Percentiles rank a stretch among this genome's conserved stretches.
phyloP scores from a whole-genome alignment of 1,284 basidiomycete species.

The Sporisorium iseilematis-ciliati region DNA sequence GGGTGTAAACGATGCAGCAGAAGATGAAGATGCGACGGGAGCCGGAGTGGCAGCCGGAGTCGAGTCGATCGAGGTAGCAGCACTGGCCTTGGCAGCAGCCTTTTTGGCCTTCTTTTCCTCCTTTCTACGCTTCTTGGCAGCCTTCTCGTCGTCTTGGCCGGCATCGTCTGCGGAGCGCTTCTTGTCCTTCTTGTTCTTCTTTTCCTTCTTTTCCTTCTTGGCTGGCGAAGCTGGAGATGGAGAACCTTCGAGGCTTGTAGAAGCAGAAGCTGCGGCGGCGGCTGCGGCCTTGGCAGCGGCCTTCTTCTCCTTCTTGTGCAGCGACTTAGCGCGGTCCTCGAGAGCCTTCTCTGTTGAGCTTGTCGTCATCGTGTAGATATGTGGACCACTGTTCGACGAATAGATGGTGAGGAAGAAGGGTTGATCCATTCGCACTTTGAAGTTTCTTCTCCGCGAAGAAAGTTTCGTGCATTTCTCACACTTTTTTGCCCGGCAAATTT shows the following conservation, averaged over 20 bases:
- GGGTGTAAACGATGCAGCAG: constrained; percentile 64
- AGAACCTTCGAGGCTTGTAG: constrained; percentile 23
- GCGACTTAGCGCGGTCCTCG: constrained; percentile 54
- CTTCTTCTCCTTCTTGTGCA: constrained; percentile 69
- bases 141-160: constrained; percentile 53
- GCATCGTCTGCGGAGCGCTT: constrained; percentile 53
- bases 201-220: constrained; percentile 67
- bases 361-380: constrained; percentile 26
- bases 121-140: constrained; percentile 70
- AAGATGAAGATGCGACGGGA: constrained; percentile 37
- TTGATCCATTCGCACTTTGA: too few species aligned
- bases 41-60: constrained; percentile 52
- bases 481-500: constrained; percentile 27
- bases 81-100: constrained; percentile 43
- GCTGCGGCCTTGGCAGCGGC: constrained; percentile 40
- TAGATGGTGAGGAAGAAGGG: constrained; percentile 5
- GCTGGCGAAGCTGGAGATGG: constrained; percentile 34
- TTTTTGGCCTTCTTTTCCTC: constrained; percentile 61
- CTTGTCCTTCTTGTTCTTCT: constrained; percentile 67
- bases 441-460: constrained; percentile 7
- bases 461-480: constrained; percentile 7
- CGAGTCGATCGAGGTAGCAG: constrained; percentile 30
- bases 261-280: constrained; percentile 34
- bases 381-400: constrained; percentile 13
- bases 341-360: constrained; percentile 41